A percentile compares a stretch with the other conserved stretches of the same genome.
Evolutionary conservation across 495 filamentous ascomycete genomes (phyloP).

Genomic region (Penicillium odoratum): DNA sequence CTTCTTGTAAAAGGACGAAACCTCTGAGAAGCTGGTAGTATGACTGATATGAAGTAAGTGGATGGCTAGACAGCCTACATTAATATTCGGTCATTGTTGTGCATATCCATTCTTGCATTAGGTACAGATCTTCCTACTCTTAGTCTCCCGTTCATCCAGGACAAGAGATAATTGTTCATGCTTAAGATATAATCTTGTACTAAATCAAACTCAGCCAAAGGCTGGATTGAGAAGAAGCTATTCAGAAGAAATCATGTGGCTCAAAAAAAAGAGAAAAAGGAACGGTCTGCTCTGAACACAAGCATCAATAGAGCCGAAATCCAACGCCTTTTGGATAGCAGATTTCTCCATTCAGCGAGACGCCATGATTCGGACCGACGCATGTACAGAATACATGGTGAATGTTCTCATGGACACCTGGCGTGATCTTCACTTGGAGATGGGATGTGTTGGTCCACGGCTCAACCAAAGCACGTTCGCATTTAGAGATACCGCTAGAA

Average conservation of each 20-base stretch:
- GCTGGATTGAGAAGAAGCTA: conserved; percentile 3
- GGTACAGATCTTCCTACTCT: conserved; percentile 29
- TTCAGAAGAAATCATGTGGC: conserved; percentile 1
- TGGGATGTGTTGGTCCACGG: not conserved
- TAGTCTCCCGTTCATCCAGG: conserved; percentile 15
- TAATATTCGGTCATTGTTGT: not conserved
- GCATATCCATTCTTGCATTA: conserved; percentile 41
- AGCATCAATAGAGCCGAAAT: conserved; percentile 23
- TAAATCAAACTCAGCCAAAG: conserved; percentile 11
- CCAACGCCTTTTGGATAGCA: conserved; percentile 25
- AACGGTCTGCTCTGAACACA: conserved; percentile 15
- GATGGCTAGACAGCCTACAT: not conserved
- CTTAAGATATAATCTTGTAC: not conserved
- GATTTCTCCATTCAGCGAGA: conserved; percentile 1
- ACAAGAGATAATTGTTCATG: conserved; percentile 1
- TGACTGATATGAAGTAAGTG: not conserved
- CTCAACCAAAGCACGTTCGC: conserved; percentile 3
- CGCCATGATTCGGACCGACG: not conserved
- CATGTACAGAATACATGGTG: not conserved
- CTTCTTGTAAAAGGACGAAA: no score
- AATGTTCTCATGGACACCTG: not conserved
- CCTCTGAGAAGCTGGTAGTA: no score
- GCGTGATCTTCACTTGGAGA: not conserved
- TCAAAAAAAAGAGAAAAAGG: conserved; percentile 6
- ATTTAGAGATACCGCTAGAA: conserved; percentile 1